A percentile compares a stretch with the other conserved stretches of the same genome.
Conservation (phyloP, 2,329 filamentous ascomycete genomes). For the Acarospora socialis region DNA sequence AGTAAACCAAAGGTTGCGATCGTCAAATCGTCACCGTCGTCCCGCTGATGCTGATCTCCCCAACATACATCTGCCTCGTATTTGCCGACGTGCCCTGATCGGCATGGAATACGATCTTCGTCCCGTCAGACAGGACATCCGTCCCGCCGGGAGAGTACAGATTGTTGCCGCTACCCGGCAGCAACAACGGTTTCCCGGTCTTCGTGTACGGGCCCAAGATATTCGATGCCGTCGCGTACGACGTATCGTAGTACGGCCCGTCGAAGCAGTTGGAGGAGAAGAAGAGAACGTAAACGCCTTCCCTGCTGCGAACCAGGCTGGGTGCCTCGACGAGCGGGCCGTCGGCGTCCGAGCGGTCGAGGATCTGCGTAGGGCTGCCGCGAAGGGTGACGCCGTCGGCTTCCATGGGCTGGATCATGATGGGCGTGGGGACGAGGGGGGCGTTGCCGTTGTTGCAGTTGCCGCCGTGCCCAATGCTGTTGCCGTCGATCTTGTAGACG, state of each 20-base stretch:
- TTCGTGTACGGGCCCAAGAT: conserved; percentile 27
- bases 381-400: conserved; percentile 38
- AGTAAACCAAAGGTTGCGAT: no score
- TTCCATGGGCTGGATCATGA: conserved; percentile 41
- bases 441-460: conserved; percentile 35
- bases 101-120: conserved; percentile 19
- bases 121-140: conserved; percentile 17
- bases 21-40: conserved; percentile 3
- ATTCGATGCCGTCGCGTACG: conserved; percentile 38
- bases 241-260: conserved; percentile 41
- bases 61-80: conserved; percentile 13
- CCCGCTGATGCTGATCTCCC: conserved; percentile 6
- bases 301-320: conserved; percentile 31
- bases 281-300: conserved; percentile 45
- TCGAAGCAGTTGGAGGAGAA: conserved; percentile 48
- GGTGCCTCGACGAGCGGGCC: conserved; percentile 51
- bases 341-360: conserved; percentile 49
- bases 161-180: conserved; percentile 19
- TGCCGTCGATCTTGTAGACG: conserved; percentile 54
- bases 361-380: conserved; percentile 40
- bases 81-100: conserved; percentile 4
- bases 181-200: conserved; percentile 21
- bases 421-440: conserved; percentile 35
- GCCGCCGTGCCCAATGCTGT: conserved; percentile 36
- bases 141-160: conserved; percentile 21